These are phyloP conservation scores for Aspergillus transmontanensis DNA, from an alignment of 2,329 filamentous ascomycete species.

Conservation along the genomic window DNA sequence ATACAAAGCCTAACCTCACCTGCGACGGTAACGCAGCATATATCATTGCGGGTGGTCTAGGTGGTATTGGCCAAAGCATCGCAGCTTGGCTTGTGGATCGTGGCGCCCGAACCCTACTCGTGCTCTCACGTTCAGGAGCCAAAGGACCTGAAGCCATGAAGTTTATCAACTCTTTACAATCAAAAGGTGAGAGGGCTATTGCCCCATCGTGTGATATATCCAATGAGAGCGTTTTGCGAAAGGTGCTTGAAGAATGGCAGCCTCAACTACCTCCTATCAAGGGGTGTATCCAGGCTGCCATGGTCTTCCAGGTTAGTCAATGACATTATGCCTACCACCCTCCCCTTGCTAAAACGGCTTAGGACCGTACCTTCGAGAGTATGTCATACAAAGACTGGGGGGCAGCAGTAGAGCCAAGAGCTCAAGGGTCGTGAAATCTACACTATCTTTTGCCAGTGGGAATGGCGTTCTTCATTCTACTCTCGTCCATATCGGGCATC, in stretches of 20 bases:
- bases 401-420: background rate
- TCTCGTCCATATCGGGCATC: background rate
- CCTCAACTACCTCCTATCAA: conserved; percentile 13
- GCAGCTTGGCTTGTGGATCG: conserved; percentile 35
- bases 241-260: background rate
- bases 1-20: background rate
- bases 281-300: conserved; percentile 13
- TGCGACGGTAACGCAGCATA: conserved; percentile 26
- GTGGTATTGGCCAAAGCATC: conserved; percentile 35
- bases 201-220: conserved; percentile 13
- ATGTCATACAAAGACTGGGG: background rate
- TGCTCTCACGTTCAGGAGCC: conserved; percentile 24
- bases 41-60: conserved; percentile 37
- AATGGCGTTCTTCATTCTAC: conserved; percentile 8
- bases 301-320: conserved; percentile 7
- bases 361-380: conserved; percentile 34
- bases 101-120: conserved; percentile 37
- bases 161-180: conserved; percentile 7
- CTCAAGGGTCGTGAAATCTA: background rate
- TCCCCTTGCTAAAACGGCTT: no score
- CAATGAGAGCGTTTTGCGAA: background rate
- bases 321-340: no score
- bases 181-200: background rate
- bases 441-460: background rate
- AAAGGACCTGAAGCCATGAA: background rate